Conservation (phyloP, 169 alveolate genomes). For the Miamiensis avidus region DNA sequence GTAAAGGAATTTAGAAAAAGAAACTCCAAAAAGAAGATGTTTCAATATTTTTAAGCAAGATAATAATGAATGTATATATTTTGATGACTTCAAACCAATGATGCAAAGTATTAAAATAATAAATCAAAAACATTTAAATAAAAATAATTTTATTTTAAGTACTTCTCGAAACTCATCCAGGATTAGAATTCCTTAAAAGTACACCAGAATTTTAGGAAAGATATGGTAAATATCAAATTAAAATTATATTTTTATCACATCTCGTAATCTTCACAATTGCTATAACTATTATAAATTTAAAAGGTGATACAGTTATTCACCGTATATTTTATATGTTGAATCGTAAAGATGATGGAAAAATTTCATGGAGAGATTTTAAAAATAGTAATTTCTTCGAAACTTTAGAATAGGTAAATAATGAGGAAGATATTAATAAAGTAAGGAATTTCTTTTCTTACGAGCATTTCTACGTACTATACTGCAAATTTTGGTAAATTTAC, state of each 20-base stretch:
- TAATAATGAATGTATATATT: constrained; percentile 49
- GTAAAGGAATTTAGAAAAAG: constrained; percentile 58
- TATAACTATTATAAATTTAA: not conserved
- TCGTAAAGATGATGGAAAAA: constrained; percentile 78
- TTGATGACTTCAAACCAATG: constrained; percentile 80
- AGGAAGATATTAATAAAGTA: constrained; percentile 74
- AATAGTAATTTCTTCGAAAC: constrained; percentile 71
- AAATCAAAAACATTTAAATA: not conserved
- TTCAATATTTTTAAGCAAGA: constrained; percentile 70
- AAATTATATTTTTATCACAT: too few relatives aligned
- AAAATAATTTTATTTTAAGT: constrained; percentile 5
- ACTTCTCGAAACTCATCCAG: constrained; percentile 76
- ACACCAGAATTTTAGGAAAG: constrained; percentile 82
- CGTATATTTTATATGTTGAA: constrained; percentile 80
- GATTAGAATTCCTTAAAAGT: constrained; percentile 73
- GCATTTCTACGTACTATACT: constrained; percentile 89
- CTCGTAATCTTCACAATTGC: not conserved
- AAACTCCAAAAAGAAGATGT: constrained; percentile 58
- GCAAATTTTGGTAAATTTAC: constrained; percentile 77
- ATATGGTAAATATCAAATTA: constrained; percentile 43
- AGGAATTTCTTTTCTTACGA: constrained; percentile 87
- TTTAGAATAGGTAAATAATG: constrained; percentile 59
- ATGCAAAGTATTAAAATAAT: constrained; percentile 43
- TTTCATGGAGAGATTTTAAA: constrained; percentile 80
- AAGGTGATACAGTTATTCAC: constrained; percentile 79